Evolutionary conservation across 306 rosid species (phyloP), one percentile per base, ranked within the genome.

Genomic region (Begonia masoniana): DNA sequence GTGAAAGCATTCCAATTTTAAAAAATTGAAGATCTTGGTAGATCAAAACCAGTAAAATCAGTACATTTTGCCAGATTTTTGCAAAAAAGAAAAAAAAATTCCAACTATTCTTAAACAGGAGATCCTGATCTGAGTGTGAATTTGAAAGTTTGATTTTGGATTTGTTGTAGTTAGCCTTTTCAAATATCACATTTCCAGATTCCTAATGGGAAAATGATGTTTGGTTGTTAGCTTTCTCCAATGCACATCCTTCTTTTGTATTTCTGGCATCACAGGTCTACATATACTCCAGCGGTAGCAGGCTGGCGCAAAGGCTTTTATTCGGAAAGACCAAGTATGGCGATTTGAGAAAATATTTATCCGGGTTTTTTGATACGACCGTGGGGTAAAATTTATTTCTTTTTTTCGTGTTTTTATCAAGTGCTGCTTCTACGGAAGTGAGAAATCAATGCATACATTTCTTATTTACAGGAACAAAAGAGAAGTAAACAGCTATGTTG

Each of bases 251-350:
- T 57, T 10, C 10, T 7, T 15, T 45, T 13, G 9, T 59, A 24
- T 31, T 3, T 59, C 55, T 59, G 65, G 39, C 60, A 72, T 51
- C 43, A 71, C 81, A 91, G 99, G 88, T 81, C 26, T 91, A 91
- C 79, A 86, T 91, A 63, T 91, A 91, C 80, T 91, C 99, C 15
- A 91, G 99, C 53, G 99, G 99, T 47, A 91, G 99, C 84, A 81
- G 99, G 65, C 72, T 91, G 84, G 99, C 96, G 0, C 99, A 91
- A 68, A 86, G 94, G 76, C 89, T 91, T 35, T 61, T 91, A 68
- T 86, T 91, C 65, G 96, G 99, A 43, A 69, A 86, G 67, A 81
- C 94, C 13, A 83, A 75, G 64, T 71, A 75, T 61, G 99, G 99
- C 53, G 96, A 91, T 69, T 75, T 91, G n/a, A 76, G 99, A 67